Percentiles rank a stretch among this genome's conserved stretches.
phyloP scores from a whole-genome alignment of 192 early-diverging fungal genomes.

The Backusella tuberculispora region DNA sequence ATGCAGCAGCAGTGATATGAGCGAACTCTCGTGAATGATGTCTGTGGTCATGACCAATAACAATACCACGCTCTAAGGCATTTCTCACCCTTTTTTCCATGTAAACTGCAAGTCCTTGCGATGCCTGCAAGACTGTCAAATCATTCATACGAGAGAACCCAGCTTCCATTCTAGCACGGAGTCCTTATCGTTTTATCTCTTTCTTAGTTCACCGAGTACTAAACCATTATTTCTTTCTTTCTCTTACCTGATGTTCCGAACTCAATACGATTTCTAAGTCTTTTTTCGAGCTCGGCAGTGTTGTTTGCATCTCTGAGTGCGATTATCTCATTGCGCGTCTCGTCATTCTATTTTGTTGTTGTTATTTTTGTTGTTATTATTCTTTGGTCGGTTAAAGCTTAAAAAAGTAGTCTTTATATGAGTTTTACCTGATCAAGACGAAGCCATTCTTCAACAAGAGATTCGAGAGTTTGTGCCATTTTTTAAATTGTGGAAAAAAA shows the following conservation, averaged over 20 bases:
- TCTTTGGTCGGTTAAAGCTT: not conserved
- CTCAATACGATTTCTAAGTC: conserved; percentile 68
- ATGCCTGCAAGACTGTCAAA: conserved; percentile 90
- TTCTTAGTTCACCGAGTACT: not conserved
- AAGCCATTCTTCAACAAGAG: conserved; percentile 60
- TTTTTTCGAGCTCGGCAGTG: conserved; percentile 52
- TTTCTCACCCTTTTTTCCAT: conserved; percentile 59
- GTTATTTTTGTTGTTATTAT: not conserved
- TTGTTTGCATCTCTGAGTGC: conserved; percentile 51
- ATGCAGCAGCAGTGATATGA: conserved; percentile 79
- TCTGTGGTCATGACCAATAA: conserved; percentile 95
- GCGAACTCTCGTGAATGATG: conserved; percentile 86
- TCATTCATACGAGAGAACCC: conserved; percentile 94
- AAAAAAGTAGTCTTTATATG: not conserved
- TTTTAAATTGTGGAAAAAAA: not conserved
- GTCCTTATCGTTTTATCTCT: conserved; percentile 47
- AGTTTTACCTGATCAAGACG: conserved; percentile 54
- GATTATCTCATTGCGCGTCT: conserved; percentile 63
- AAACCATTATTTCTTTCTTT: not conserved
- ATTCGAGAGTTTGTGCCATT: conserved; percentile 14
- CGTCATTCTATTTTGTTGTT: conserved; percentile 54
- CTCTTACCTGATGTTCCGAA: conserved; percentile 81
- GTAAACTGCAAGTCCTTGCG: conserved; percentile 83
- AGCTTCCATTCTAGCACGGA: conserved; percentile 92
- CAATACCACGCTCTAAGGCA: conserved; percentile 74